A percentile compares a stretch with the other conserved stretches of the same genome.
Conservation (phyloP, 2,329 filamentous ascomycete genomes). For the Pestalotiopsis sp. region DNA sequence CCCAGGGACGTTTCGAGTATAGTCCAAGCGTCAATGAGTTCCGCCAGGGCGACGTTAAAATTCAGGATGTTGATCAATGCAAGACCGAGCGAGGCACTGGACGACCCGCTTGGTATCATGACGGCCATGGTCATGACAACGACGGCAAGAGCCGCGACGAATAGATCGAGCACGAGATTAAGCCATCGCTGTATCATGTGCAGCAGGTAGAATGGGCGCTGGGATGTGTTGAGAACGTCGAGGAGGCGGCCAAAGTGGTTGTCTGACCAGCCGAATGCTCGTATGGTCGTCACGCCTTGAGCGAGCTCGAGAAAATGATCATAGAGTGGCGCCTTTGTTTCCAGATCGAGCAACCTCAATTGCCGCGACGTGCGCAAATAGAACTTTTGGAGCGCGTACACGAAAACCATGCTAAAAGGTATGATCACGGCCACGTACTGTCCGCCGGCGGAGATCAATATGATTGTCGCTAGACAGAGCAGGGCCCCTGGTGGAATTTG, state of each 20-base stretch:
- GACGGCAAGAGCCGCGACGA: constrained; percentile 31
- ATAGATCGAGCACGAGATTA: constrained; percentile 32
- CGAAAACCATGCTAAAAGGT: constrained; percentile 11
- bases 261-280: constrained; percentile 7
- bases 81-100: constrained; percentile 29
- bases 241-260: neutral
- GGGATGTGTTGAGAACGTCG: constrained; percentile 22
- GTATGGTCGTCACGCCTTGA: neutral
- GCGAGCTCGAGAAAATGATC: constrained; percentile 31
- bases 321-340: constrained; percentile 35
- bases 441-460: neutral
- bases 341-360: constrained; percentile 25
- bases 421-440: neutral
- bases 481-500: no score
- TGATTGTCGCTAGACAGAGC: neutral
- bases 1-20: constrained; percentile 29
- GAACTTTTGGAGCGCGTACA: constrained; percentile 34
- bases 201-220: constrained; percentile 37
- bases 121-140: constrained; percentile 29
- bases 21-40: constrained; percentile 36
- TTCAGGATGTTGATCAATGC: constrained; percentile 40
- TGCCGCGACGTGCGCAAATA: constrained; percentile 39
- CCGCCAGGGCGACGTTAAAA: constrained; percentile 33
- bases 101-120: neutral
- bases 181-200: constrained; percentile 37